Conservation (phyloP, 441 rosid genomes). For the Croton laevigatus region DNA sequence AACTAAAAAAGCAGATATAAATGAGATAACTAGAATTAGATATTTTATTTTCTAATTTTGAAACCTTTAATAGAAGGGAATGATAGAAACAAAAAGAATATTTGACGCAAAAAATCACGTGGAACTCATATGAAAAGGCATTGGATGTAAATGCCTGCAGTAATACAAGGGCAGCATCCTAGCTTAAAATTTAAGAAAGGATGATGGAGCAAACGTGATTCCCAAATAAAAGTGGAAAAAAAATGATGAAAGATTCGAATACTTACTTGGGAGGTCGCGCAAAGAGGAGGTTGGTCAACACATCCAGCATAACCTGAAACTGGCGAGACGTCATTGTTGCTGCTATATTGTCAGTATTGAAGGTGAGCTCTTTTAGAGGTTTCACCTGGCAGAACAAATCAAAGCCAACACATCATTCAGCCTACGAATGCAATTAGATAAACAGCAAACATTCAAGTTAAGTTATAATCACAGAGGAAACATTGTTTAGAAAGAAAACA, state of each 20-base stretch:
- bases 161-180: background rate
- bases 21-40: background rate
- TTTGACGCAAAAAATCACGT: background rate
- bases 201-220: background rate
- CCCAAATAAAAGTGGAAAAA: conserved; percentile 13
- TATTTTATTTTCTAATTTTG: background rate
- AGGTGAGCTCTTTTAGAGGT: conserved; percentile 95
- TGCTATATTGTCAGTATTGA: conserved; percentile 79
- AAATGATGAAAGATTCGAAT: conserved; percentile 22
- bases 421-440: conserved; percentile 12
- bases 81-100: background rate
- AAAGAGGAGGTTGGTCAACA: conserved; percentile 96
- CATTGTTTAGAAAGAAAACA: background rate
- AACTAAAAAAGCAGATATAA: background rate
- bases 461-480: conserved; percentile 8
- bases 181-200: conserved; percentile 10
- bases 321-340: conserved; percentile 99
- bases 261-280: conserved; percentile 98
- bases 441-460: conserved; percentile 10
- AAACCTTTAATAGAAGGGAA: background rate
- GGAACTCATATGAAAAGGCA: background rate
- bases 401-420: conserved; percentile 21
- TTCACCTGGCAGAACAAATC: conserved; percentile 61
- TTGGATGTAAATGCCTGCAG: background rate
- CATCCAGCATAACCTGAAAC: conserved; percentile 98